phyloP scores from a whole-genome alignment of 2,329 filamentous ascomycete genomes.

The Xylariaceae sp. region DNA sequence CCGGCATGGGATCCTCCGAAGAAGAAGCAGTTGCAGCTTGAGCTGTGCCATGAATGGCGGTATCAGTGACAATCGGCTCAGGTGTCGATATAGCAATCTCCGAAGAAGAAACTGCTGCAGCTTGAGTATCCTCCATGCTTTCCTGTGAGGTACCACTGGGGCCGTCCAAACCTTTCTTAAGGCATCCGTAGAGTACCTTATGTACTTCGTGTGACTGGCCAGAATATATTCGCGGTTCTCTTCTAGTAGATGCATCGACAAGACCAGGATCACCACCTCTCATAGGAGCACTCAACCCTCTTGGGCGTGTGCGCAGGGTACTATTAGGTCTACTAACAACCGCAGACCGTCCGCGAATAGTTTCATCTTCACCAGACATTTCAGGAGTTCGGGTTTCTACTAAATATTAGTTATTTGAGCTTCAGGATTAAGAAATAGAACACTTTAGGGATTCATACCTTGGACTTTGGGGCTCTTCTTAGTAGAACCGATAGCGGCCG shows the following conservation, averaged over 20 bases:
- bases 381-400: background rate
- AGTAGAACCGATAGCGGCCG: background rate
- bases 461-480: background rate
- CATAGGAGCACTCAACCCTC: conserved; percentile 14
- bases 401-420: background rate
- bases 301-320: background rate
- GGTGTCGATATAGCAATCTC: too few species aligned
- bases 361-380: background rate
- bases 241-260: background rate
- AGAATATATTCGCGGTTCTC: conserved; percentile 6
- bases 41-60: too few species aligned
- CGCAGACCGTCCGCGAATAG: background rate
- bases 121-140: too few species aligned
- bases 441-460: background rate
- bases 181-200: conserved; percentile 7
- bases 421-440: background rate
- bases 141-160: background rate
- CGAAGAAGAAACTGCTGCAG: too few species aligned
- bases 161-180: background rate
- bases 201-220: conserved; percentile 8
- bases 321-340: background rate
- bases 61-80: too few species aligned
- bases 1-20: too few species aligned
- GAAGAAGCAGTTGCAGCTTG: too few species aligned
- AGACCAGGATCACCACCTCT: conserved; percentile 2